phyloP scores from a whole-genome alignment of 2,329 filamentous ascomycete genomes.

The Phialophora macrospora region DNA sequence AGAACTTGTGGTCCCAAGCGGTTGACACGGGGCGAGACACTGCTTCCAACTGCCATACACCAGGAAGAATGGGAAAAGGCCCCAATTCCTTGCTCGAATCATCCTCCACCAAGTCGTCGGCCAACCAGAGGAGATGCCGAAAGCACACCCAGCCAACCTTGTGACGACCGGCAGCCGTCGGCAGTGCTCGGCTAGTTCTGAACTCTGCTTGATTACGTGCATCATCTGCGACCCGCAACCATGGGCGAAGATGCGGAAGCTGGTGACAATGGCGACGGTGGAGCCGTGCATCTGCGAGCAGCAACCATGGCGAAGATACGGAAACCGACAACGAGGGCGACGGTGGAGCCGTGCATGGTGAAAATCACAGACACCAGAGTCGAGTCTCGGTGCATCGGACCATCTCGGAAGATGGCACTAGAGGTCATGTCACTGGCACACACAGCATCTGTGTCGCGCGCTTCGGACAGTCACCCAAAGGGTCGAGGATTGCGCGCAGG shows the following conservation, averaged over 20 bases:
- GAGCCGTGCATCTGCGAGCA: not conserved
- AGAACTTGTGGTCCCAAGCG: not conserved
- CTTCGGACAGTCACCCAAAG: no score
- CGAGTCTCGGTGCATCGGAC: not conserved
- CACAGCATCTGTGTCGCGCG: no score
- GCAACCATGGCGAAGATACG: not conserved
- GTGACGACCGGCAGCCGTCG: not conserved
- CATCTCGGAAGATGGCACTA: not conserved
- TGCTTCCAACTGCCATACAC: not conserved
- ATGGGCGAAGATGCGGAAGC: not conserved
- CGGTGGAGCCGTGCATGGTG: not conserved
- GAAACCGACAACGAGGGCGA: not conserved
- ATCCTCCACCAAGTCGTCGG: no score
- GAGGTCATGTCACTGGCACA: not conserved
- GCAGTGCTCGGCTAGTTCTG: not conserved
- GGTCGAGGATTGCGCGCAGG: not conserved
- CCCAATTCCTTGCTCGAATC: not conserved
- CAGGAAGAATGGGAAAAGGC: not conserved
- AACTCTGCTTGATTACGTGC: not conserved
- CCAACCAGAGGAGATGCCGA: not conserved
- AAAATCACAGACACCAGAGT: not conserved
- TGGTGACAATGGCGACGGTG: not conserved
- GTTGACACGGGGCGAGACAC: not conserved
- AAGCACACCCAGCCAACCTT: not conserved
- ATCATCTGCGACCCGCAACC: no score